Evolutionary conservation across 2,329 filamentous ascomycete genomes (phyloP).

Genomic region (Shiraia sp.): DNA sequence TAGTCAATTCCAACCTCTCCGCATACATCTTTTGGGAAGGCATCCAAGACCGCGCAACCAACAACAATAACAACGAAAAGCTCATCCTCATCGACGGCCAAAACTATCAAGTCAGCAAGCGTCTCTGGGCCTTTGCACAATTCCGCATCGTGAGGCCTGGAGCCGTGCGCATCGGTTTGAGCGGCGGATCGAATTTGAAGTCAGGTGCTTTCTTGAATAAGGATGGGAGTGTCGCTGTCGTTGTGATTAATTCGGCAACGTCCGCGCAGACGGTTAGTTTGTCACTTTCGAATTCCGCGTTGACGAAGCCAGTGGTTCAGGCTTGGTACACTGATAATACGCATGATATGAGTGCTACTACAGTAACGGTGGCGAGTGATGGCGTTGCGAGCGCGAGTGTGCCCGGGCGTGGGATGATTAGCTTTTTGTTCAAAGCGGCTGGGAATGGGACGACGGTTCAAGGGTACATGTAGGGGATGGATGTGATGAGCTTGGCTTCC

Average conservation of each 20-base stretch:
- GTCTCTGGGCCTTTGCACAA: slow-evolving; percentile 50
- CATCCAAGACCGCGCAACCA: slow-evolving; percentile 45
- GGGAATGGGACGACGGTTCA: slow-evolving; percentile 8
- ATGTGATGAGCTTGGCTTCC: no score
- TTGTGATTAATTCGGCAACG: slow-evolving; percentile 31
- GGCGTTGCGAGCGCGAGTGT: slow-evolving; percentile 28
- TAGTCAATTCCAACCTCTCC: slow-evolving; percentile 54
- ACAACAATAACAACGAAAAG: slow-evolving; percentile 40
- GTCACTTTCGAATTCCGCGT: slow-evolving; percentile 8
- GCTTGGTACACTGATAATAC: slow-evolving; percentile 35
- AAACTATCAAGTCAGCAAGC: slow-evolving; percentile 38
- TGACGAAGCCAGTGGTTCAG: slow-evolving; percentile 12
- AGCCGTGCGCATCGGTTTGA: slow-evolving; percentile 42
- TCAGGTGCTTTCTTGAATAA: slow-evolving; percentile 37
- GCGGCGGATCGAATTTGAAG: slow-evolving; percentile 36
- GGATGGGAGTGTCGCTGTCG: slow-evolving; percentile 38
- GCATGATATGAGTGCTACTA: slow-evolving; percentile 21
- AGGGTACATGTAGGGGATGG: no score
- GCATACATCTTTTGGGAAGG: slow-evolving; percentile 63
- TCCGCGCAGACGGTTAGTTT: slow-evolving; percentile 22
- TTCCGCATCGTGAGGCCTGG: slow-evolving; percentile 47
- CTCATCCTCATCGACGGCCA: slow-evolving; percentile 44
- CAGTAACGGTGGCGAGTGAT: slow-evolving; percentile 22
- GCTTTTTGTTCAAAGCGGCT: slow-evolving; percentile 22
- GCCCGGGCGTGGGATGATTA: slow-evolving; percentile 31